A percentile compares a stretch with the other conserved stretches of the same genome.
phyloP scores from a whole-genome alignment of 257 asterid genomes.

The Solanum gandarillasii region DNA sequence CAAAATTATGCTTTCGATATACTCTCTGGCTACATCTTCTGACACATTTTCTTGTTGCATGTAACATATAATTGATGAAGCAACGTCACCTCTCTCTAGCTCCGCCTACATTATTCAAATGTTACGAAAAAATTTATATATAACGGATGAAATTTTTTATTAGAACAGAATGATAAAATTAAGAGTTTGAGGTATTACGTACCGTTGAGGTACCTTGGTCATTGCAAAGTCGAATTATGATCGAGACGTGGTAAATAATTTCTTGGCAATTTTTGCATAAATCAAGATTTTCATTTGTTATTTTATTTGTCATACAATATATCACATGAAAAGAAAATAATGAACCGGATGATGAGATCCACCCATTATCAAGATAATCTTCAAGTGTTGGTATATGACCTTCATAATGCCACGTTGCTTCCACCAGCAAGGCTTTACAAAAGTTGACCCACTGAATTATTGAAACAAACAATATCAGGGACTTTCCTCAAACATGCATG shows the following conservation, averaged over 20 bases:
- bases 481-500: not conserved
- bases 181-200: no score
- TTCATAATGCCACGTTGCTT: conserved; percentile 42
- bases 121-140: not conserved
- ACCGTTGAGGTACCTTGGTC: conserved; percentile 12
- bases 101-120: conserved; percentile 28
- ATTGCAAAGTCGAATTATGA: conserved; percentile 48
- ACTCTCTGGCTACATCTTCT: conserved; percentile 29
- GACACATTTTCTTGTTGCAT: conserved; percentile 39
- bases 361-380: conserved; percentile 41
- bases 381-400: conserved; percentile 29
- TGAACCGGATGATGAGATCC: conserved; percentile 38
- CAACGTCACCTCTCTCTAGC: not conserved
- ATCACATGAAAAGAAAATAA: conserved; percentile 24
- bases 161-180: not conserved
- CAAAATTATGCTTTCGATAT: conserved; percentile 8
- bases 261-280: conserved; percentile 12
- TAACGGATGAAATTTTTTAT: no score
- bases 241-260: conserved; percentile 21
- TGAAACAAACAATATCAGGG: not conserved
- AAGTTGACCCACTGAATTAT: conserved; percentile 41
- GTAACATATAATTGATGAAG: conserved; percentile 45
- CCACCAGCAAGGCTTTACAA: conserved; percentile 35
- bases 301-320: conserved; percentile 12
- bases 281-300: not conserved